Evolutionary conservation across 2,329 filamentous ascomycete species (phyloP).

Genomic region (Ophiostoma himal-ulmi): DNA sequence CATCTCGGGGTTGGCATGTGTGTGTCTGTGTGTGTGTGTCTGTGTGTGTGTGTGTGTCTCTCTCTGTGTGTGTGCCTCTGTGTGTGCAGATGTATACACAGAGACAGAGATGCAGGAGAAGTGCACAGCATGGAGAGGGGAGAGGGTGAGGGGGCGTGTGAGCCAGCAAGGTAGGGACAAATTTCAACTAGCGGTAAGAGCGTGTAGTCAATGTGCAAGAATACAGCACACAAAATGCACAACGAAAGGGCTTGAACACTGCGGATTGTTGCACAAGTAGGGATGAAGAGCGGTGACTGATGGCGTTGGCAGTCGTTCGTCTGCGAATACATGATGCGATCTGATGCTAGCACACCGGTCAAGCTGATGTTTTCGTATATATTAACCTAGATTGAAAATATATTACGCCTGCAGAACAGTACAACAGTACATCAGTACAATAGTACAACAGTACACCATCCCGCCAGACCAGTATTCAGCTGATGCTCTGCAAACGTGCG

Average conservation of each 20-base stretch:
- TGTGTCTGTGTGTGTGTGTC: neutral
- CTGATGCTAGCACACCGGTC: neutral
- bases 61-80: no score
- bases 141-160: no score
- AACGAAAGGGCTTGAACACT: neutral
- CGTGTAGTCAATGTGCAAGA: neutral
- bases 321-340: neutral
- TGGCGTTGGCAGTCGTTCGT: neutral
- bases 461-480: neutral
- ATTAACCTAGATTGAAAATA: neutral
- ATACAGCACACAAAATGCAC: neutral
- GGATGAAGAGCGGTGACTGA: neutral
- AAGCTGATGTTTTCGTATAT: neutral
- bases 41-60: neutral
- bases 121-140: neutral
- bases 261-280: neutral
- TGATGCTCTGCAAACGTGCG: neutral
- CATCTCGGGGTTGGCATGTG: slow-evolving; percentile 16
- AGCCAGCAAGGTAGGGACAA: no score
- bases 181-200: neutral
- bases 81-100: neutral
- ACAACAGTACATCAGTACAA: no score
- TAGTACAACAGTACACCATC: no score
- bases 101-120: neutral
- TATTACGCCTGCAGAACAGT: no score